Evolutionary conservation across 345 rosid species (phyloP).

Genomic region (Salix purpurea): DNA sequence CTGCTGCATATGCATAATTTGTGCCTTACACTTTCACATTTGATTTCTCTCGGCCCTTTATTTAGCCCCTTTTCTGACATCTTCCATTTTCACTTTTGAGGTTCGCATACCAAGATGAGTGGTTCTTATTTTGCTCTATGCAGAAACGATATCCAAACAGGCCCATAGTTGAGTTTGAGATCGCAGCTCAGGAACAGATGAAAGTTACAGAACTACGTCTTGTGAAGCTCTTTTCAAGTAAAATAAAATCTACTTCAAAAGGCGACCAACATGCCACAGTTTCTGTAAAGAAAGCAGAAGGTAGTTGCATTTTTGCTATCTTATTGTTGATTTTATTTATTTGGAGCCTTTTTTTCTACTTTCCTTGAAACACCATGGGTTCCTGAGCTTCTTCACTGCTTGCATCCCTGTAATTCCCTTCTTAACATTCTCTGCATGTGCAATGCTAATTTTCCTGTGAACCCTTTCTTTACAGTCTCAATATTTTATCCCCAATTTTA

Average conservation of each 20-base stretch:
- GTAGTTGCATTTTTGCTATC: slow-evolving; percentile 26
- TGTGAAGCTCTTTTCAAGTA: slow-evolving; percentile 58
- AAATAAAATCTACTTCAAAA: slow-evolving; percentile 26
- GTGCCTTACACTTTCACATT: no score
- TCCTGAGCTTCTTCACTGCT: no score
- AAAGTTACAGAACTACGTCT: slow-evolving; percentile 79
- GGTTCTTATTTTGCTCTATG: slow-evolving; percentile 7
- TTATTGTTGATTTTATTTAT: not conserved
- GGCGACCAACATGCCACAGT: slow-evolving; percentile 17
- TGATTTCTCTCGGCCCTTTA: no score
- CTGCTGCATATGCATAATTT: no score
- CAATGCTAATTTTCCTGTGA: no score
- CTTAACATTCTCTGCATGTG: no score
- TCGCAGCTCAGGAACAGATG: slow-evolving; percentile 90
- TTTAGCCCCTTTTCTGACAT: no score
- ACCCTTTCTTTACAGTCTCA: no score
- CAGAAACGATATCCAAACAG: slow-evolving; percentile 74
- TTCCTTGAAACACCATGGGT: not conserved
- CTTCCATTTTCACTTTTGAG: no score
- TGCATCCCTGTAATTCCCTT: no score
- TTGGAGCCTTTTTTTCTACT: not conserved
- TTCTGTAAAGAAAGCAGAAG: slow-evolving; percentile 48
- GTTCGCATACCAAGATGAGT: not conserved
- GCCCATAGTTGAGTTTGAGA: slow-evolving; percentile 76
- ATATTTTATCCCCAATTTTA: no score